Base-by-base conservation (phyloP, 2,329 filamentous ascomycete species). In the Fusarium papillatum region DNA sequence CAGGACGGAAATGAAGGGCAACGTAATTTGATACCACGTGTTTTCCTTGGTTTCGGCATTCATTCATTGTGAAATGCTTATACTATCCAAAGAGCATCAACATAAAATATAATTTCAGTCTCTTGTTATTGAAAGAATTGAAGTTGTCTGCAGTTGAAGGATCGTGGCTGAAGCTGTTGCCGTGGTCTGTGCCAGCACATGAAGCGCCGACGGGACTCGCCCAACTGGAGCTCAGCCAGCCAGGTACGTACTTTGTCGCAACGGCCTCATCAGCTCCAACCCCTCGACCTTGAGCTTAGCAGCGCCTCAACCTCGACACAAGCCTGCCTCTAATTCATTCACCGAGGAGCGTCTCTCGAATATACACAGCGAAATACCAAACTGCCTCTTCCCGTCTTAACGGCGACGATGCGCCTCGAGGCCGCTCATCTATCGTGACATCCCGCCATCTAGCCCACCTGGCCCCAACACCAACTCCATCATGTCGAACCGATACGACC, bases 401-500 rank as follows among this genome's bases (percentile, higher is more conserved):
- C 34, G 70, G 68, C 68, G 66, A 78, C 72, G 60, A 82, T 81
- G 80, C 76, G 65, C 78, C 63, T 70, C 69, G 69, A 74, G 65
- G 53, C 59, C 55, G 36, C 61, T 69, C 29, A 24, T 53, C 43
- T 61, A 64, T 72, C 68, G 64, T 80, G 64, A 80, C 63, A 64
- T 65, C 46, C 60, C 55, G 64, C 53, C 65, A 66, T 74, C 57
- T 50, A 59, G 55, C 43, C 64, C 61, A 69, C 60, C 72, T 65
- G 63, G 65, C 67, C 61, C 67, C 66, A 69, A 69, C 67, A 55
- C 63, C 66, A 69, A 69, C 67, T 59, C 65, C 78, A 84, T 69
- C 81, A 90, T 90, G 89, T 84, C 88, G 77, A 86, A 87, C 81
- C 86, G 88, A 78, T 89, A 88, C 82, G 88, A 86, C 79, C 83